Conservation (phyloP, 2,329 filamentous ascomycete genomes). For the Didymella segeticola region DNA sequence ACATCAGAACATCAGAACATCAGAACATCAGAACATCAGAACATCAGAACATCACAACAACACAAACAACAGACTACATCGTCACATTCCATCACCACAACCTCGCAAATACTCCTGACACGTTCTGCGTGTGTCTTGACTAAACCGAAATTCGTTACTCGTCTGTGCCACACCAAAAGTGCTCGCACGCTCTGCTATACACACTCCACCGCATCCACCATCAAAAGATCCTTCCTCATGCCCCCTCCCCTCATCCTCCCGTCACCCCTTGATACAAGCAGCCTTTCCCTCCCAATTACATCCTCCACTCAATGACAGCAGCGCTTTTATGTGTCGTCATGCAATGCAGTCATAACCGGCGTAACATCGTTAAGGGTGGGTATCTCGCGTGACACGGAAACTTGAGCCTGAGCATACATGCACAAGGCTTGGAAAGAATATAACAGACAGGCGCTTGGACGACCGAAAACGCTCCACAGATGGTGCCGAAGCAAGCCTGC, state of each 20-base stretch:
- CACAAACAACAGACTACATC: background rate
- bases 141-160: slow-evolving; percentile 19
- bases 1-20: background rate
- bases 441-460: no score
- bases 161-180: background rate
- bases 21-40: no score
- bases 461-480: slow-evolving; percentile 14
- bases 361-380: slow-evolving; percentile 33
- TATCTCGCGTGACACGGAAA: slow-evolving; percentile 27
- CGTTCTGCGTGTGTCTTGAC: background rate
- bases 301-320: slow-evolving; percentile 23
- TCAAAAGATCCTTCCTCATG: background rate
- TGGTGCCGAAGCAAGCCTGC: slow-evolving; percentile 25
- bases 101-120: background rate
- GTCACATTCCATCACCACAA: no score
- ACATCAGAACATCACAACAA: background rate
- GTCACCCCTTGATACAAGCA: background rate
- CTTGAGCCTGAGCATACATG: slow-evolving; percentile 7
- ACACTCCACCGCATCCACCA: background rate
- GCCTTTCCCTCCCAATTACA: slow-evolving; percentile 11
- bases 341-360: slow-evolving; percentile 35
- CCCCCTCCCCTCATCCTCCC: background rate
- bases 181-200: background rate
- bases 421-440: slow-evolving; percentile 10
- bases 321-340: slow-evolving; percentile 21